Evolutionary conservation across 208 protist species (phyloP), one percentile per base, ranked within the genome.

Genomic region (Acanthamoeba sp.): DNA sequence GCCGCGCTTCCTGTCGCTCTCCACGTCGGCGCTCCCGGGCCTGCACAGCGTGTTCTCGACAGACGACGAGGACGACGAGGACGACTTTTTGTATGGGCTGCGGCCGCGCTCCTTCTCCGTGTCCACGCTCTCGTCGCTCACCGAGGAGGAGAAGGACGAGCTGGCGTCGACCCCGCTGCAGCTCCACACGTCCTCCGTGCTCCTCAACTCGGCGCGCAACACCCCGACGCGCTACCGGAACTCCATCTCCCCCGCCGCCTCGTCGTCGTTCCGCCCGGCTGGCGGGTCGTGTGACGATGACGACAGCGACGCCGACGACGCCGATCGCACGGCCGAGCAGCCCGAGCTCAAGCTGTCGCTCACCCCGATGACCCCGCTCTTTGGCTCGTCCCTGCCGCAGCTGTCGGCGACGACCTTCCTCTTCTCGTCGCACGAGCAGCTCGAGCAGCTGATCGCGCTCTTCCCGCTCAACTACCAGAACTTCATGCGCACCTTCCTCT

Each of bases 401-500:
- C 73, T 84, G 34, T 90, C 82, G 29, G 45, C 82, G 1, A 50
- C 45, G 34, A 66, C 55, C 12, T 90, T 90, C 55, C 52, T 69
- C 29, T 90, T 90, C 55, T 59, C 82, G 24, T 10, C 6, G 24
- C 45, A 90, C 52, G 82, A 90, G 50, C 45, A 90, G 27, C 82
- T 90, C 12, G 82, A 90, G 38, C 45, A 66, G 52, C 82, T 90
- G 24, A 59, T 66, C 52, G 82, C 29, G 48, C 82, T 90, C 7
- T 90, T 90, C 38, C 82, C 82, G 82, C 52, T 66, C 24, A 32
- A 57, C 52, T 90, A 90, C 82, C 55, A 90, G 14, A 66, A 59
- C 82, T 90, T 90, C 82, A 90, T 90, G 82, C 82, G 82, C 22
- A 59, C 29, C 1, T 90, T 90, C 82, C 82, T 90, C 42, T 90